phyloP scores from a whole-genome alignment of 768 basidiomycete species.

The Coprinopsis marcescibilis region DNA sequence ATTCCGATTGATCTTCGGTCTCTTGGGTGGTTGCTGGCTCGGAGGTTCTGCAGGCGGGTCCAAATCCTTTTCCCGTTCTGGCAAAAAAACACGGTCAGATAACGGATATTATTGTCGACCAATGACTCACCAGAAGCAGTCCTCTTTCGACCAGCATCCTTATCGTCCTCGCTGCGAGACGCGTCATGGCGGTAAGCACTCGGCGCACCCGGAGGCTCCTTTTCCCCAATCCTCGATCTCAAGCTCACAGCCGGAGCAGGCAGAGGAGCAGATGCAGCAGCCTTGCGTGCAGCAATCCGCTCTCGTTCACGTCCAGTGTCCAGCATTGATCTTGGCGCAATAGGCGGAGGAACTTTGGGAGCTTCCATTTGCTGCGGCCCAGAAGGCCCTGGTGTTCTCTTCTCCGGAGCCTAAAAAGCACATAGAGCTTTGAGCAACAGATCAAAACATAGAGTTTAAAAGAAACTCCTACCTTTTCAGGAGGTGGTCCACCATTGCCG shows the following conservation, averaged over 20 bases:
- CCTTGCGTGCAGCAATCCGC: slow-evolving; percentile 13
- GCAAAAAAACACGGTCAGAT: not conserved
- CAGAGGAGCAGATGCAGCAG: slow-evolving; percentile 14
- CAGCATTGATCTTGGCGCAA: slow-evolving; percentile 18
- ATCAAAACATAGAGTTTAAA: slow-evolving; percentile 4
- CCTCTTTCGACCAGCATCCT: slow-evolving; percentile 61
- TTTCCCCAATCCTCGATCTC: slow-evolving; percentile 43
- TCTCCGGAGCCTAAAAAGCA: slow-evolving; percentile 10
- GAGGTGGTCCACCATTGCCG: no score
- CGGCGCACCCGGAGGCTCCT: slow-evolving; percentile 40
- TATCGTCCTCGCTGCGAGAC: slow-evolving; percentile 48
- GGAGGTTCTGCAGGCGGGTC: slow-evolving; percentile 35
- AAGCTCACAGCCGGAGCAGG: slow-evolving; percentile 20
- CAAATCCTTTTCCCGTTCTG: slow-evolving; percentile 62
- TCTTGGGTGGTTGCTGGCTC: slow-evolving; percentile 47
- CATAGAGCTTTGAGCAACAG: slow-evolving; percentile 4
- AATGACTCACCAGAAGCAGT: slow-evolving; percentile 53
- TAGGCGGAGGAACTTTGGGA: slow-evolving; percentile 13
- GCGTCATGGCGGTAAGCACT: slow-evolving; percentile 11
- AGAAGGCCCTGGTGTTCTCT: slow-evolving; percentile 10
- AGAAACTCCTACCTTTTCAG: slow-evolving; percentile 52
- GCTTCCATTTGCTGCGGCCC: slow-evolving; percentile 10
- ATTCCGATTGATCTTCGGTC: slow-evolving; percentile 52
- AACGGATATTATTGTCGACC: not conserved
- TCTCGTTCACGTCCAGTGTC: slow-evolving; percentile 7